phyloP scores from a whole-genome alignment of 768 basidiomycete species.

The Kwoniella mangroviensis region DNA sequence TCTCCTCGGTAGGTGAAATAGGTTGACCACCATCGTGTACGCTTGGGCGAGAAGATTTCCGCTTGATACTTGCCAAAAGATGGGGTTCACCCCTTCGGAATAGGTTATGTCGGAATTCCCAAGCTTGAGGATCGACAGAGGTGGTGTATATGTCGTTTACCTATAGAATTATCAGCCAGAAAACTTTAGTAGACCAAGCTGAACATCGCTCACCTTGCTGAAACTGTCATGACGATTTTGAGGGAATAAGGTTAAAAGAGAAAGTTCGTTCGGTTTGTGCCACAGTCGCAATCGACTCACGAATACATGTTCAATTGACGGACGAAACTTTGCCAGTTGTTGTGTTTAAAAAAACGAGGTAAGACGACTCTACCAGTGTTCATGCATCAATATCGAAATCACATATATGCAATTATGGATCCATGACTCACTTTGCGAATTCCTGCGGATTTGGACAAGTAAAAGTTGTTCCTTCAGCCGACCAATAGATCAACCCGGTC shows the following conservation, averaged over 20 bases:
- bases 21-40: slow-evolving; percentile 21
- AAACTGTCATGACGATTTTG: slow-evolving; percentile 26
- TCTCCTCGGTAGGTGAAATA: slow-evolving; percentile 38
- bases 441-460: slow-evolving; percentile 56
- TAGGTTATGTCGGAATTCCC: slow-evolving; percentile 57
- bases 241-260: slow-evolving; percentile 5
- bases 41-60: slow-evolving; percentile 44
- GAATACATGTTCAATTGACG: slow-evolving; percentile 96
- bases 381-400: neutral
- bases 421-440: slow-evolving; percentile 53
- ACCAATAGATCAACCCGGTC: slow-evolving; percentile 55
- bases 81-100: slow-evolving; percentile 56
- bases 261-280: neutral
- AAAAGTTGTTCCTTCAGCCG: slow-evolving; percentile 50
- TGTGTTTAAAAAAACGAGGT: slow-evolving; percentile 95
- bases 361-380: slow-evolving; percentile 62
- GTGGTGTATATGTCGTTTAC: slow-evolving; percentile 55
- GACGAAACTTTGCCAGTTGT: slow-evolving; percentile 90
- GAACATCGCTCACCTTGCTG: slow-evolving; percentile 42
- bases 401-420: neutral
- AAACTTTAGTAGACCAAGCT: neutral
- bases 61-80: slow-evolving; percentile 53
- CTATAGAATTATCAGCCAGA: slow-evolving; percentile 27
- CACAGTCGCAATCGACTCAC: slow-evolving; percentile 53
- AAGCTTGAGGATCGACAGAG: slow-evolving; percentile 49